Conservation (phyloP, 2,329 filamentous ascomycete genomes). For the Paecilomyces fulvus region DNA sequence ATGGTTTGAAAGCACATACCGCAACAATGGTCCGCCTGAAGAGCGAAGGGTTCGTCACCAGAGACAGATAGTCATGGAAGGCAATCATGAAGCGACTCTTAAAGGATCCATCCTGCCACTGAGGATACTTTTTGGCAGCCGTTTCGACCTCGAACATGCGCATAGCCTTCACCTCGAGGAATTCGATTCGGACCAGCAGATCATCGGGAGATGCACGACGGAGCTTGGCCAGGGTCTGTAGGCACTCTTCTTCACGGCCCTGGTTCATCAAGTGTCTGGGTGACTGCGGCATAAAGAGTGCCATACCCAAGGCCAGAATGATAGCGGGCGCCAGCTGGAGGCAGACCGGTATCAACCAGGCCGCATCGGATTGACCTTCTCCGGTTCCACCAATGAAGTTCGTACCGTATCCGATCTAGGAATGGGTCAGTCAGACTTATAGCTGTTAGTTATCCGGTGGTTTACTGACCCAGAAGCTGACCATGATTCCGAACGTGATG, state of each 20-base stretch:
- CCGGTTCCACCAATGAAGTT: constrained; percentile 60
- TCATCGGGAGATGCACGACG: constrained; percentile 56
- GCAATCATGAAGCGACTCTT: constrained; percentile 61
- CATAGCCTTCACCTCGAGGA: constrained; percentile 69
- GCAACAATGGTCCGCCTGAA: constrained; percentile 28
- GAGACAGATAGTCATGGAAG: constrained; percentile 28
- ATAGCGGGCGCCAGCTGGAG: constrained; percentile 62
- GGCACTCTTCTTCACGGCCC: constrained; percentile 58
- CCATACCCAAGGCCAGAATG: constrained; percentile 59
- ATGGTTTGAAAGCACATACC: constrained; percentile 37
- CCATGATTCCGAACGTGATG: constrained; percentile 38
- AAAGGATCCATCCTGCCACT: constrained; percentile 51
- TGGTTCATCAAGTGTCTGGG: constrained; percentile 67
- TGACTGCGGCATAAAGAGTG: constrained; percentile 67
- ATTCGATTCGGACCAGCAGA: constrained; percentile 65
- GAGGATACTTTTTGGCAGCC: constrained; percentile 57
- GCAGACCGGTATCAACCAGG: constrained; percentile 66
- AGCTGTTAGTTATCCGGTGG: neutral
- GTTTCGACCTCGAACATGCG: constrained; percentile 65
- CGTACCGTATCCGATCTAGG: constrained; percentile 33
- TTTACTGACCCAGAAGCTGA: constrained; percentile 30
- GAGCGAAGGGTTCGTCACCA: constrained; percentile 26
- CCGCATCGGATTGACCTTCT: constrained; percentile 51
- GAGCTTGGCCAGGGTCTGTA: constrained; percentile 53
- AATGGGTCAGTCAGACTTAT: constrained; percentile 6